Base-by-base conservation (phyloP, 169 alveolate genomes). In the Plasmodium falciparum region DNA sequence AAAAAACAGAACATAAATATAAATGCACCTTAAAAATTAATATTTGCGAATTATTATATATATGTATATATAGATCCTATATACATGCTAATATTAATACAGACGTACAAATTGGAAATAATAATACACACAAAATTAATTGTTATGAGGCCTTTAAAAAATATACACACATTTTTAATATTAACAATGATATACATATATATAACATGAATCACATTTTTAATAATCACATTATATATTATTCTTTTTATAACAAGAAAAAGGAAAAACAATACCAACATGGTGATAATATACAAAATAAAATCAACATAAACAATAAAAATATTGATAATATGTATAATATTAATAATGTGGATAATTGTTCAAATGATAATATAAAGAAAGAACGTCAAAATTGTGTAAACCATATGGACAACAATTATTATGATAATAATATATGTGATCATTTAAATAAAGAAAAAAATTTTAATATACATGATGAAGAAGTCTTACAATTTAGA, bases 1-100 rank as follows among this genome's bases (percentile, higher is more conserved):
- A 72, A 86, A 70, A 86, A 73, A 86, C 86, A 7, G 92, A 86
- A 39, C 63, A 86, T 49, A 86, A 86, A 86, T 86, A 86, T 73
- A 86, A 86, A 17, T 73, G 73, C 47, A 86, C 88, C 1, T 73
- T 86, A 71, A 70, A 75, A 61, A 67, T 72, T 15, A 86, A 70
- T 22, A 86, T 86, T 3, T 72, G 88, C 43, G 92, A 86, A 86
- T 58, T 86, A 2, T 24, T 86, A 47, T 86, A 66, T 59, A 86
- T 86, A 50, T 72, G 88, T 49, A 72, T 86, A 20, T 86, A 86
- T 54, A 71, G 92, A 43, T 86, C 92, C 1, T 86, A 72, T 43
- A 74, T 86, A 3, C 88, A 86, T 61, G 74, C 92, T 0, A 86
- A 86, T 49, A 86, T 72, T 6, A 86, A 86, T 17, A 66, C 76